These are phyloP conservation scores for Pinus taeda DNA, from an alignment of 75 land plant species.

Conservation along the genomic window DNA sequence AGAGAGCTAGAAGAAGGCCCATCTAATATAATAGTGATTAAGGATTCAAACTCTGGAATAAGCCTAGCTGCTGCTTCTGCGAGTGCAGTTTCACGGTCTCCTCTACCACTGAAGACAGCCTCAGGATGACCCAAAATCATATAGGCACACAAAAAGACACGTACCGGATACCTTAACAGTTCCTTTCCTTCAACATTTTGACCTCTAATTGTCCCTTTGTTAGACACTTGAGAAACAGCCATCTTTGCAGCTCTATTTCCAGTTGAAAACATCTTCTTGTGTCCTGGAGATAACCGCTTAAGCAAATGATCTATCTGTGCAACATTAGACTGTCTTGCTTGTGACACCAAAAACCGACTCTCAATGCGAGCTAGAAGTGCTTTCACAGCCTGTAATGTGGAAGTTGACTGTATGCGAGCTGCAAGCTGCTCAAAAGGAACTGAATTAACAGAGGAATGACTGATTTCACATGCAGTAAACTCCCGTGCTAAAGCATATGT, in stretches of 20 bases:
- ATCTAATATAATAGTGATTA: slow-evolving; percentile 60
- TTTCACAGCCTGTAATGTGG: slow-evolving; percentile 72
- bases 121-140: slow-evolving; percentile 98
- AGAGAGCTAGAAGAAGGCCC: slow-evolving; percentile 34
- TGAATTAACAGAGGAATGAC: slow-evolving; percentile 36
- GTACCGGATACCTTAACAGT: slow-evolving; percentile 74
- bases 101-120: slow-evolving; percentile 87
- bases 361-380: slow-evolving; percentile 85
- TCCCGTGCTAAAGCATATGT: slow-evolving; percentile 69
- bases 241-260: slow-evolving; percentile 8
- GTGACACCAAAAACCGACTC: slow-evolving; percentile 55
- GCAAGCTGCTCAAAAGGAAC: slow-evolving; percentile 97
- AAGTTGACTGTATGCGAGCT: slow-evolving; percentile 61
- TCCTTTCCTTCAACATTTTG: slow-evolving; percentile 23
- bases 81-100: slow-evolving; percentile 74
- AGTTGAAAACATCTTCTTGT: slow-evolving; percentile 26
- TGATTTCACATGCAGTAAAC: slow-evolving; percentile 56
- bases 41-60: slow-evolving; percentile 79
- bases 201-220: slow-evolving; percentile 12
- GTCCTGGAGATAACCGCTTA: slow-evolving; percentile 60
- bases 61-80: slow-evolving; percentile 75
- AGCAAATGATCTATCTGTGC: slow-evolving; percentile 85
- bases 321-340: slow-evolving; percentile 15
- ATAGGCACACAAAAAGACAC: slow-evolving; percentile 93
- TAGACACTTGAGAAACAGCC: slow-evolving; percentile 8